phyloP scores from a whole-genome alignment of 192 early-diverging fungal genomes.

The Geosiphon pyriformis region DNA sequence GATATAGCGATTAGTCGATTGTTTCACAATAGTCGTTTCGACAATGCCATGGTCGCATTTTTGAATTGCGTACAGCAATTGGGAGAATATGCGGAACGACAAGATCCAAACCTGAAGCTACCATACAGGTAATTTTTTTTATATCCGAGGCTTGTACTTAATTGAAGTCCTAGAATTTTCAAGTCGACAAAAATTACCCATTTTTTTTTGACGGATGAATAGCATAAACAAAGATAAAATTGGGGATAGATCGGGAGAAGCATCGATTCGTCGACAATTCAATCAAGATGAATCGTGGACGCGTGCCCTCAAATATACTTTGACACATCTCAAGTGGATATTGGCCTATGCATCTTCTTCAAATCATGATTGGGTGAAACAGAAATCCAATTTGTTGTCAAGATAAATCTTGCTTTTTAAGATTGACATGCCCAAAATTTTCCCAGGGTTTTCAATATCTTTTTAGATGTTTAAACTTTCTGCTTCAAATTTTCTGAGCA shows the following conservation, averaged over 20 bases:
- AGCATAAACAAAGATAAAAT: slow-evolving; percentile 88
- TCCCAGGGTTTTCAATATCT: too few relatives aligned
- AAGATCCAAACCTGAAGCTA: slow-evolving; percentile 68
- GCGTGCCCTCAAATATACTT: slow-evolving; percentile 77
- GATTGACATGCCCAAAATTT: neutral
- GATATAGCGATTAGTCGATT: slow-evolving; percentile 70
- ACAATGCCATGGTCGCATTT: slow-evolving; percentile 82
- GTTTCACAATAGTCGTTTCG: slow-evolving; percentile 83
- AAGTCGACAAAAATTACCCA: too few relatives aligned
- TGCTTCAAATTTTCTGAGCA: slow-evolving; percentile 4
- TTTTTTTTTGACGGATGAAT: too few relatives aligned
- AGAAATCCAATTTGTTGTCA: neutral
- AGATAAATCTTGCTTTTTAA: neutral
- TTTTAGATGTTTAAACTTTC: too few relatives aligned
- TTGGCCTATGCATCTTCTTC: slow-evolving; percentile 62
- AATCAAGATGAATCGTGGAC: slow-evolving; percentile 93
- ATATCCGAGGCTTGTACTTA: too few relatives aligned
- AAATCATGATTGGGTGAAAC: slow-evolving; percentile 20
- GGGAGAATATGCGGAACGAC: slow-evolving; percentile 70
- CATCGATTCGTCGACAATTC: slow-evolving; percentile 79
- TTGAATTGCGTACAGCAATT: slow-evolving; percentile 87
- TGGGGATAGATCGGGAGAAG: slow-evolving; percentile 78
- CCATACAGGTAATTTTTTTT: slow-evolving; percentile 63
- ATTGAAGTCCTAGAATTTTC: too few relatives aligned
- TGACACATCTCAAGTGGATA: slow-evolving; percentile 88